Evolutionary conservation across 192 early-diverging fungal species (phyloP).

Genomic region (Backusella luteola): DNA sequence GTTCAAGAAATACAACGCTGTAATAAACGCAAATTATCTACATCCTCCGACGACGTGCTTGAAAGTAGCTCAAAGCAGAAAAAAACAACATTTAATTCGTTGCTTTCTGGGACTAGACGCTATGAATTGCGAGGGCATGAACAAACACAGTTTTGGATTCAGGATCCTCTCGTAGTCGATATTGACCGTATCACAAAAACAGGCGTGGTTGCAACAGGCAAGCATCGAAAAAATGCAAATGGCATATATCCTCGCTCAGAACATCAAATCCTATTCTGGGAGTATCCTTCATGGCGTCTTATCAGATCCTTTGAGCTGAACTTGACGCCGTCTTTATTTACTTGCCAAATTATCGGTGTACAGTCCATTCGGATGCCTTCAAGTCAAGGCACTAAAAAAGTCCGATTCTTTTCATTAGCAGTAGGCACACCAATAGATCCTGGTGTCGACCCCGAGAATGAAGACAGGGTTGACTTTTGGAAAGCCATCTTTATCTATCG

Average conservation of each 20-base stretch:
- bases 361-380: slow-evolving; percentile 16
- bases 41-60: neutral
- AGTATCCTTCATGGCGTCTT: slow-evolving; percentile 35
- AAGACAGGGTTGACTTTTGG: slow-evolving; percentile 19
- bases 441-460: slow-evolving; percentile 9
- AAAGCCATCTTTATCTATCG: slow-evolving; percentile 31
- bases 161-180: slow-evolving; percentile 34
- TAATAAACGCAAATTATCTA: neutral
- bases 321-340: slow-evolving; percentile 23
- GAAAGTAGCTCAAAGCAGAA: neutral
- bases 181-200: slow-evolving; percentile 24
- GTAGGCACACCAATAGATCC: slow-evolving; percentile 23
- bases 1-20: neutral
- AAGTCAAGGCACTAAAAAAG: neutral
- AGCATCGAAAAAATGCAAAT: slow-evolving; percentile 18
- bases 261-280: slow-evolving; percentile 35
- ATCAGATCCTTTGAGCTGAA: slow-evolving; percentile 25
- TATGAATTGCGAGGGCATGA: neutral
- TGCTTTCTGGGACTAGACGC: neutral
- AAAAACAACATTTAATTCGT: neutral
- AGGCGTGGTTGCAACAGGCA: slow-evolving; percentile 34
- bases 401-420: slow-evolving; percentile 32
- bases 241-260: slow-evolving; percentile 13
- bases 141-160: slow-evolving; percentile 25
- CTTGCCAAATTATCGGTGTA: slow-evolving; percentile 32